phyloP scores from a whole-genome alignment of 169 alveolate genomes.

The Neospora caninum region DNA sequence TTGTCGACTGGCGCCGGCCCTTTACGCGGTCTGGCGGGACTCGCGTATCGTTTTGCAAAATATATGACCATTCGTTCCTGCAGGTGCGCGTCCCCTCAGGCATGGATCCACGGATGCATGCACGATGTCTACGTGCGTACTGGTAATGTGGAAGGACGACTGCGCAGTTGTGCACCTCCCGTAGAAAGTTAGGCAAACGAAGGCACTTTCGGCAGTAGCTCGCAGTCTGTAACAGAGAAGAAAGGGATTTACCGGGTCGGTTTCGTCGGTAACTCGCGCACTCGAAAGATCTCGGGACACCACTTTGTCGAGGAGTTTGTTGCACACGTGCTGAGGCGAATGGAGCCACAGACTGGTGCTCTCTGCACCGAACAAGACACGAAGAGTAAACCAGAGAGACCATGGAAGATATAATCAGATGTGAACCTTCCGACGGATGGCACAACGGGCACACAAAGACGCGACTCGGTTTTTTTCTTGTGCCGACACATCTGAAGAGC shows the following conservation, averaged over 20 bases:
- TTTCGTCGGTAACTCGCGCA: slow-evolving; percentile 12
- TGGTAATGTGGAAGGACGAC: no score
- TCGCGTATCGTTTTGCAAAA: no score
- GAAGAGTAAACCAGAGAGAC: no score
- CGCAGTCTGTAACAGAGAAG: neutral
- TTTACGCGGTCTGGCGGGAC: no score
- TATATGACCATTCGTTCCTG: no score
- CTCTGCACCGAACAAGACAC: neutral
- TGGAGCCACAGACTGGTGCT: neutral
- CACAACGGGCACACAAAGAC: neutral
- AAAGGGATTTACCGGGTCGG: neutral
- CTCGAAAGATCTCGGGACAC: neutral
- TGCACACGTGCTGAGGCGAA: slow-evolving; percentile 30
- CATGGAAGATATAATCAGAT: neutral
- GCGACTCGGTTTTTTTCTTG: neutral
- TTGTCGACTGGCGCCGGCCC: no score
- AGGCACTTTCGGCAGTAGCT: neutral
- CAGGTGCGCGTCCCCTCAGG: no score
- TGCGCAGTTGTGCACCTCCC: no score
- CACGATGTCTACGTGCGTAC: no score
- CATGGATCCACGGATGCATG: no score
- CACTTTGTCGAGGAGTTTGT: slow-evolving; percentile 4
- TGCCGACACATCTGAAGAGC: no score
- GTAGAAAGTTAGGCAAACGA: neutral
- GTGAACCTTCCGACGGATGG: neutral